Conservation (phyloP, 495 filamentous ascomycete species). For the Hypoxylon perforatum region DNA sequence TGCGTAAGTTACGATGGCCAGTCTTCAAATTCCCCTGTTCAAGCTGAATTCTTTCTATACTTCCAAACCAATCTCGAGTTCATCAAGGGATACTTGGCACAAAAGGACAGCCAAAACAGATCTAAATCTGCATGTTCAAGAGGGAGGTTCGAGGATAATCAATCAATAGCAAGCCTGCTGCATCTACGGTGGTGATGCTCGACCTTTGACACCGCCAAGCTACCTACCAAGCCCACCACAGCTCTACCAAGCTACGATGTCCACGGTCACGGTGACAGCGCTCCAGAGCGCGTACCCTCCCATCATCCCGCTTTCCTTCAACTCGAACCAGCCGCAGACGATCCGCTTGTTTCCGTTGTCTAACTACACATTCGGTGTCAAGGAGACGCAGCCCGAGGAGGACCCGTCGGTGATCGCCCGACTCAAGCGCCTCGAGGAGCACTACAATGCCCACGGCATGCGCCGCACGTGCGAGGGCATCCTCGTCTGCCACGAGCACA, state of each 20-base stretch:
- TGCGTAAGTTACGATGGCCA: too few relatives aligned
- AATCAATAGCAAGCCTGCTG: too few relatives aligned
- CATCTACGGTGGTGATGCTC: too few relatives aligned
- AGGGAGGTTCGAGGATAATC: too few relatives aligned
- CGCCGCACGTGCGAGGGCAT: slow-evolving; percentile 95
- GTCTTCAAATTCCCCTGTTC: too few relatives aligned
- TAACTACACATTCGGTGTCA: slow-evolving; percentile 98
- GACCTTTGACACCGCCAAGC: too few relatives aligned
- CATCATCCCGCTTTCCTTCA: slow-evolving; percentile 82
- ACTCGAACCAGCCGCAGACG: slow-evolving; percentile 86
- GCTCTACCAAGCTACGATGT: slow-evolving; percentile 65
- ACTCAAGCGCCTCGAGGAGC: slow-evolving; percentile 90
- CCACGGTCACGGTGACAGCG: slow-evolving; percentile 74
- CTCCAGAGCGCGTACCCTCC: slow-evolving; percentile 82
- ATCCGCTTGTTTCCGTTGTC: slow-evolving; percentile 95
- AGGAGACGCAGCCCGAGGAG: slow-evolving; percentile 97
- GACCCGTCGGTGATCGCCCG: slow-evolving; percentile 94
- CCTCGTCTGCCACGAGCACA: slow-evolving; percentile 97
- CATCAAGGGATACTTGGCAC: too few relatives aligned
- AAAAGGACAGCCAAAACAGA: too few relatives aligned
- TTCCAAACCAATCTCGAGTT: too few relatives aligned
- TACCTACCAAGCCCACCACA: not conserved
- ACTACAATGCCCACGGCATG: slow-evolving; percentile 94
- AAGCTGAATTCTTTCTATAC: too few relatives aligned
- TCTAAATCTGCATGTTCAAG: too few relatives aligned